These are phyloP conservation scores for Phytophthora kernoviae DNA, from an alignment of 352 stramenopile species.

Conservation along the genomic window DNA sequence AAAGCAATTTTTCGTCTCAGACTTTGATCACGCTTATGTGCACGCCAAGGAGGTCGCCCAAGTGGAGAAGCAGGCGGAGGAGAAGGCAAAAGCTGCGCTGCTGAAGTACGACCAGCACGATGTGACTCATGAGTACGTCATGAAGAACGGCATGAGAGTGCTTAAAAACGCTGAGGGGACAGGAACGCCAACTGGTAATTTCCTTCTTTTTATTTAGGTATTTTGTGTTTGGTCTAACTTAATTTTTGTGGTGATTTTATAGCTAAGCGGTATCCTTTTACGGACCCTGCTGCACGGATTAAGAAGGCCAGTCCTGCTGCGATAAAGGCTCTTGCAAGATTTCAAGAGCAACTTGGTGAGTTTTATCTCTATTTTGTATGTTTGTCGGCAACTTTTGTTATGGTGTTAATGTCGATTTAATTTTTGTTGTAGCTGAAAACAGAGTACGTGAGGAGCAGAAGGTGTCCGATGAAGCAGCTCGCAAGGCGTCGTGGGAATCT, in stretches of 20 bases:
- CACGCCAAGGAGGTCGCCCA: conserved; percentile 57
- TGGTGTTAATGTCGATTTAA: neutral
- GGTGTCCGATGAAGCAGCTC: conserved; percentile 34
- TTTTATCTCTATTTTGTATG: neutral
- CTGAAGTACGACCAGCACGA: conserved; percentile 65
- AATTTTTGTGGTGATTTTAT: neutral
- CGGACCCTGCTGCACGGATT: conserved; percentile 47
- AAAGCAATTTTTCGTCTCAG: conserved; percentile 59
- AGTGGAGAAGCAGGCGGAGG: conserved; percentile 54
- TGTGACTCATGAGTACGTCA: conserved; percentile 56
- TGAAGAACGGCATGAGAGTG: conserved; percentile 67
- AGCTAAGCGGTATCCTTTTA: conserved; percentile 71
- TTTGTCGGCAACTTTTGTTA: neutral
- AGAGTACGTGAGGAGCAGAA: conserved; percentile 38
- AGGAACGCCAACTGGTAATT: conserved; percentile 20
- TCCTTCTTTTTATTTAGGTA: neutral
- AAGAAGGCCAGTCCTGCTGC: conserved; percentile 49
- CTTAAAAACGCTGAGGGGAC: conserved; percentile 29
- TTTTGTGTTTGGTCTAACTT: neutral
- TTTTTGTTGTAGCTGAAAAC: conserved; percentile 28
- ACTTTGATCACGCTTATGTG: conserved; percentile 60
- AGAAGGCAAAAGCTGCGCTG: conserved; percentile 59
- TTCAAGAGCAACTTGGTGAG: conserved; percentile 64
- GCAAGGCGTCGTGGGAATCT: conserved; percentile 43
- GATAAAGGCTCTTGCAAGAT: conserved; percentile 53